Evolutionary conservation across 2,329 filamentous ascomycete species (phyloP).

Genomic region (Paecilomyces sp.): DNA sequence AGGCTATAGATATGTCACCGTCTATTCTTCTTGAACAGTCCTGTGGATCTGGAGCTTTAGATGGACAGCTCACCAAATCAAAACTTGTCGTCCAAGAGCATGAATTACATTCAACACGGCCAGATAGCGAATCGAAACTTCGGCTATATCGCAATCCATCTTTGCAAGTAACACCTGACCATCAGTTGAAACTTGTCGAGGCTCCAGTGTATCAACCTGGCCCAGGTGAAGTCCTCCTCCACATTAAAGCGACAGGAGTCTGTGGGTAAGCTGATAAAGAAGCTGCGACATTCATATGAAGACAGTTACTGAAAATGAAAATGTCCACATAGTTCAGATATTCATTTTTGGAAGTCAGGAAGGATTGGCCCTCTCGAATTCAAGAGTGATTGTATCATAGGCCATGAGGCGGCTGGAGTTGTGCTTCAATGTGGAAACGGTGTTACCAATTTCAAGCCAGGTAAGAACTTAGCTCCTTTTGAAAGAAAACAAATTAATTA

Average conservation of each 20-base stretch:
- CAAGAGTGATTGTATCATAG: conserved; percentile 57
- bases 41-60: background rate
- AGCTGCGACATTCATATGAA: background rate
- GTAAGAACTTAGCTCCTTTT: conserved; percentile 13
- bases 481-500: no score
- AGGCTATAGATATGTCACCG: background rate
- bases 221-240: conserved; percentile 51
- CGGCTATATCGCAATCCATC: conserved; percentile 36
- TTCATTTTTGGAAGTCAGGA: conserved; percentile 62
- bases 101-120: background rate
- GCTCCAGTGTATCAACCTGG: conserved; percentile 51
- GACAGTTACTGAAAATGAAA: background rate
- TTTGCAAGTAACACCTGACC: conserved; percentile 54
- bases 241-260: conserved; percentile 57
- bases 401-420: conserved; percentile 58
- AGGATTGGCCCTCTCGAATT: conserved; percentile 57
- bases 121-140: background rate
- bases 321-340: conserved; percentile 47
- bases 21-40: background rate
- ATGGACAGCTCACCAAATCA: background rate
- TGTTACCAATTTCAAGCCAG: conserved; percentile 45
- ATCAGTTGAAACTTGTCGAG: conserved; percentile 50
- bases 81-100: background rate
- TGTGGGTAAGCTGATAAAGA: conserved; percentile 44
- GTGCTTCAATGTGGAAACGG: conserved; percentile 52